A percentile compares a stretch with the other conserved stretches of the same genome.
Conservation (phyloP, 805 yeast species). For the Hanseniaspora valbyensis region DNA sequence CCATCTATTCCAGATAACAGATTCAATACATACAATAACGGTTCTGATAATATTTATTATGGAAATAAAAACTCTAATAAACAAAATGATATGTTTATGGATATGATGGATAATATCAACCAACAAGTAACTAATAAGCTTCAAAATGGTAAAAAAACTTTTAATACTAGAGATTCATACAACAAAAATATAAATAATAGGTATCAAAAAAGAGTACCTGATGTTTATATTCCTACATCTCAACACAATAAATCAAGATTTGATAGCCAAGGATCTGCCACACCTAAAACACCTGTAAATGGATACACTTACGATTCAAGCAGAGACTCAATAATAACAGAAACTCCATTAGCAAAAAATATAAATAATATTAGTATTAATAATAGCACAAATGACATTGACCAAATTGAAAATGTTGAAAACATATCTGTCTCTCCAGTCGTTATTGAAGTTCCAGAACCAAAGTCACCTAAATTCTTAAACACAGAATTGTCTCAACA, state of each 20-base stretch:
- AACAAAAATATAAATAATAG: background rate
- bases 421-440: too few relatives aligned
- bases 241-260: background rate
- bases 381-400: background rate
- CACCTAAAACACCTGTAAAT: too few relatives aligned
- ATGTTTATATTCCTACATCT: background rate
- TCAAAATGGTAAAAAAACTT: background rate
- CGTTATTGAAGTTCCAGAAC: background rate
- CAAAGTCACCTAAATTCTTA: background rate
- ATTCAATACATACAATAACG: background rate
- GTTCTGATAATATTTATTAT: background rate
- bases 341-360: too few relatives aligned
- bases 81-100: background rate
- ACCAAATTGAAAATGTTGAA: background rate
- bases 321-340: too few relatives aligned
- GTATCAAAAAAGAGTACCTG: background rate
- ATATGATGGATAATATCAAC: background rate
- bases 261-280: too few relatives aligned
- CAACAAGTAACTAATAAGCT: background rate
- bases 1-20: background rate
- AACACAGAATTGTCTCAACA: constrained; percentile 5
- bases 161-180: background rate
- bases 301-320: too few relatives aligned
- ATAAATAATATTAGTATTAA: too few relatives aligned
- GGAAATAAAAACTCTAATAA: background rate